Conservation (phyloP, 163 green algal species). For the Scenedesmus sp. region DNA sequence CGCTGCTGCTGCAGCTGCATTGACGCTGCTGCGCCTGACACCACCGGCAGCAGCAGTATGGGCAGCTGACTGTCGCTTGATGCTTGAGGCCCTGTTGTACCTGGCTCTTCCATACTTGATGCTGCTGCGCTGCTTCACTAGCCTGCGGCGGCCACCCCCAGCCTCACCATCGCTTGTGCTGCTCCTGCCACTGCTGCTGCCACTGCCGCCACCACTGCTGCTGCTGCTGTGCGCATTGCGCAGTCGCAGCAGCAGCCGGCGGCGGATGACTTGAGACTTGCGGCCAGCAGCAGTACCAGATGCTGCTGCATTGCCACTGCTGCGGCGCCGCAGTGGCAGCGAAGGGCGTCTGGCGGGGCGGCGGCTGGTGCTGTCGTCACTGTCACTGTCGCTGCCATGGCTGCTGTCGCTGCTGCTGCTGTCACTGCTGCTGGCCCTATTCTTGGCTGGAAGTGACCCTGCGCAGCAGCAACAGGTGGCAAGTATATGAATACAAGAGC, state of each 20-base stretch:
- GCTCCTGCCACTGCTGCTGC: background rate
- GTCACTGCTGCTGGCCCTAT: background rate
- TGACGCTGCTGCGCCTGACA: background rate
- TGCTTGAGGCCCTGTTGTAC: background rate
- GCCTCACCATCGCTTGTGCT: background rate
- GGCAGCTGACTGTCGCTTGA: background rate
- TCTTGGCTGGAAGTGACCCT: background rate
- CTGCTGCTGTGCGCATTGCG: background rate
- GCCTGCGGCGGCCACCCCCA: background rate
- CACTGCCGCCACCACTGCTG: background rate
- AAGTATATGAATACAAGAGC: too few relatives aligned
- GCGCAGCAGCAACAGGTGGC: background rate
- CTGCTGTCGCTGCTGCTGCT: background rate
- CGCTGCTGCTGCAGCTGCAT: slow-evolving; percentile 6
- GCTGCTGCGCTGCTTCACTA: slow-evolving; percentile 1
- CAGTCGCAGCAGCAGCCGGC: slow-evolving; percentile 14
- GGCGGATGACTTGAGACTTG: slow-evolving; percentile 10
- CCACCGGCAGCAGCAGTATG: background rate
- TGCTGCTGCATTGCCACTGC: background rate
- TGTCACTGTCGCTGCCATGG: background rate
- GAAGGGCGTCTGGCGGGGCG: background rate
- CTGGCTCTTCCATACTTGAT: background rate
- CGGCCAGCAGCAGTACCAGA: background rate
- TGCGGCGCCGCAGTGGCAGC: background rate
- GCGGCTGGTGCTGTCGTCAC: background rate